Percentiles rank a stretch among this genome's conserved stretches.
Evolutionary conservation across 2,329 filamentous ascomycete genomes (phyloP).

Genomic region (Penicillium paneum): DNA sequence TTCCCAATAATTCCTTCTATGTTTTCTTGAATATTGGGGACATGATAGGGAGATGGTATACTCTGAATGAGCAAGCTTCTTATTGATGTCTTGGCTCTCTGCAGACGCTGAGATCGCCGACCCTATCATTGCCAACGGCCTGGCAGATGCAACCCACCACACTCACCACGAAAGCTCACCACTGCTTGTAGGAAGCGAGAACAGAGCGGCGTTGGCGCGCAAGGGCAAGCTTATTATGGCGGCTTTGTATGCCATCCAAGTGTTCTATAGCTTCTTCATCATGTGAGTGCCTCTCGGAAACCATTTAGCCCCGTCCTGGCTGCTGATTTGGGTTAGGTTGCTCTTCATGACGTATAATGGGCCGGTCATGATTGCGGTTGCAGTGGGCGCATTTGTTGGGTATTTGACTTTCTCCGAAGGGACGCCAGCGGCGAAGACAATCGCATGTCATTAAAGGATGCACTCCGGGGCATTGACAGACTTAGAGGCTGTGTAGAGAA

Average conservation of each 20-base stretch:
- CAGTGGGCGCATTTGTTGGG: slow-evolving; percentile 81
- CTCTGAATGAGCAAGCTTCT: slow-evolving; percentile 24
- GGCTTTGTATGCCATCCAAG: slow-evolving; percentile 82
- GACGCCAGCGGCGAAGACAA: slow-evolving; percentile 72
- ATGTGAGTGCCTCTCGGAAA: slow-evolving; percentile 66
- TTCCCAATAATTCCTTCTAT: background rate
- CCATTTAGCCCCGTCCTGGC: background rate
- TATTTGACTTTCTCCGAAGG: slow-evolving; percentile 76
- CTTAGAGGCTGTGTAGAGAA: background rate
- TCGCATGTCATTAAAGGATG: slow-evolving; percentile 75
- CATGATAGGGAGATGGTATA: slow-evolving; percentile 11
- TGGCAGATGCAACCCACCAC: slow-evolving; percentile 17
- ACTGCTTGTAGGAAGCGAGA: slow-evolving; percentile 69
- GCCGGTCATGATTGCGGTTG: slow-evolving; percentile 91
- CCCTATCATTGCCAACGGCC: slow-evolving; percentile 27
- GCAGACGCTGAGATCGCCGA: slow-evolving; percentile 38
- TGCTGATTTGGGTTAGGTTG: slow-evolving; percentile 60
- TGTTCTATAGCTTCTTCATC: slow-evolving; percentile 98
- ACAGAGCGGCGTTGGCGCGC: slow-evolving; percentile 59
- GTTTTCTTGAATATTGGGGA: background rate
- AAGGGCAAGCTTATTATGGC: slow-evolving; percentile 76
- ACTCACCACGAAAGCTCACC: slow-evolving; percentile 61
- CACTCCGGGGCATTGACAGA: background rate
- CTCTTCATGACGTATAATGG: slow-evolving; percentile 99
- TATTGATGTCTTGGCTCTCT: slow-evolving; percentile 27